A percentile compares a stretch with the other conserved stretches of the same genome.
phyloP scores from a whole-genome alignment of 495 filamentous ascomycete genomes.

The Xylaria telfairii region DNA sequence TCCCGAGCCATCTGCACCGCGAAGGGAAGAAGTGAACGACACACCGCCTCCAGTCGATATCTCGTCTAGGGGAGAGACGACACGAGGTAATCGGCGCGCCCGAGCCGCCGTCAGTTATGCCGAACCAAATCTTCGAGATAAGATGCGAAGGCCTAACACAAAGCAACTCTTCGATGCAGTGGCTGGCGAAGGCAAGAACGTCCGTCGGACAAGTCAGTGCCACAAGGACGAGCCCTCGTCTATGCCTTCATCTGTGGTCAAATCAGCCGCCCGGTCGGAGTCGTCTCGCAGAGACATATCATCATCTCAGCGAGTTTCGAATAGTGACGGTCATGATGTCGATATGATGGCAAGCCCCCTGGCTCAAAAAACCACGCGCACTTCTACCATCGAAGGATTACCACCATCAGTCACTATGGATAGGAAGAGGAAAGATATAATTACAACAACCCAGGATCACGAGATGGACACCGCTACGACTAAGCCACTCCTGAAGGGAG shows the following conservation, averaged over 20 bases:
- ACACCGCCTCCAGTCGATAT: constrained; percentile 64
- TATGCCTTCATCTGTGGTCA: constrained; percentile 32
- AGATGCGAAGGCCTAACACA: constrained; percentile 80
- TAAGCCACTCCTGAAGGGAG: constrained; percentile 24
- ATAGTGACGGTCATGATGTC: background rate
- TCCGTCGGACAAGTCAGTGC: constrained; percentile 42
- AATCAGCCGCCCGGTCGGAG: constrained; percentile 30
- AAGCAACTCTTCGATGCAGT: constrained; percentile 78
- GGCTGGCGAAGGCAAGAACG: constrained; percentile 55
- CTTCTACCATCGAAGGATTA: constrained; percentile 30
- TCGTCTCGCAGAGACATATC: constrained; percentile 31
- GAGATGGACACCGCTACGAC: background rate
- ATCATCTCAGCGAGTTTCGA: constrained; percentile 1
- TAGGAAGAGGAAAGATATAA: constrained; percentile 38
- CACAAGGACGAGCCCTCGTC: constrained; percentile 38
- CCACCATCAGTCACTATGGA: constrained; percentile 41
- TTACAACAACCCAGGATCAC: constrained; percentile 9
- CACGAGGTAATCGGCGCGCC: constrained; percentile 68
- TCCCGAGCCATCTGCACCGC: constrained; percentile 34
- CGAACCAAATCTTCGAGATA: constrained; percentile 81
- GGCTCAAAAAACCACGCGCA: constrained; percentile 30
- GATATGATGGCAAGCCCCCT: constrained; percentile 38
- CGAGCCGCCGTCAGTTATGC: constrained; percentile 78
- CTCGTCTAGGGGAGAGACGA: constrained; percentile 54
- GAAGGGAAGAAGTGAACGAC: constrained; percentile 48